phyloP scores from a whole-genome alignment of 2,329 filamentous ascomycete genomes.

The Passalora sequoiae region DNA sequence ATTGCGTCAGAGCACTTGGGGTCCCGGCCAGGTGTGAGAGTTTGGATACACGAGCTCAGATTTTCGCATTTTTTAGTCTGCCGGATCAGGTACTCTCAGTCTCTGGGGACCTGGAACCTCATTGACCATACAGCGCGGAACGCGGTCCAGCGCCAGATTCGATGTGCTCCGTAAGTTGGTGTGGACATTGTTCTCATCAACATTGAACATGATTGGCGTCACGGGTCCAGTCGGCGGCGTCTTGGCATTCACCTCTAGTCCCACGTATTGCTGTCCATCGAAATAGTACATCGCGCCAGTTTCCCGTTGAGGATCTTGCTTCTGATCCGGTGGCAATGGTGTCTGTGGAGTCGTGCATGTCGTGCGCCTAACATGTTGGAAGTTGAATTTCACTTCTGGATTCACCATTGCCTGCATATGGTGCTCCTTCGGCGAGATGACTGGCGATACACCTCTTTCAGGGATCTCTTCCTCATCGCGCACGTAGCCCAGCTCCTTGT shows the following conservation, averaged over 20 bases:
- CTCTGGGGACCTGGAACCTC: too few species aligned
- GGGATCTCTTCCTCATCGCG: not conserved
- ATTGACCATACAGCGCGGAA: too few species aligned
- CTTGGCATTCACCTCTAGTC: not conserved
- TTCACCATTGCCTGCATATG: constrained; percentile 1
- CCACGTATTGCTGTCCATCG: not conserved
- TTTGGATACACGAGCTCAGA: too few species aligned
- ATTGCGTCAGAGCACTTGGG: too few species aligned
- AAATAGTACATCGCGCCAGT: not conserved
- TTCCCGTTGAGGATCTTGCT: too few species aligned
- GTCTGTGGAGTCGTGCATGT: not conserved
- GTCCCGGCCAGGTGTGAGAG: too few species aligned
- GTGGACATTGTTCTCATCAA: not conserved
- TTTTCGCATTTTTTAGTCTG: too few species aligned
- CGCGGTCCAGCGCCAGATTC: not conserved
- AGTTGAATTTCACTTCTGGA: not conserved
- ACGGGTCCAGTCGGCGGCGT: not conserved
- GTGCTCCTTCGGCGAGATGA: not conserved
- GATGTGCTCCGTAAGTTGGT: not conserved
- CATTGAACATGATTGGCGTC: not conserved
- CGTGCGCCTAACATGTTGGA: not conserved
- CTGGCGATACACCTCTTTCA: not conserved
- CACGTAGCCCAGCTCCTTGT: not conserved
- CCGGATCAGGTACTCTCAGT: too few species aligned
- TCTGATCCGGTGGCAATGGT: not conserved